Evolutionary conservation across 2,329 filamentous ascomycete genomes (phyloP).

Genomic region (Alternaria arborescens): DNA sequence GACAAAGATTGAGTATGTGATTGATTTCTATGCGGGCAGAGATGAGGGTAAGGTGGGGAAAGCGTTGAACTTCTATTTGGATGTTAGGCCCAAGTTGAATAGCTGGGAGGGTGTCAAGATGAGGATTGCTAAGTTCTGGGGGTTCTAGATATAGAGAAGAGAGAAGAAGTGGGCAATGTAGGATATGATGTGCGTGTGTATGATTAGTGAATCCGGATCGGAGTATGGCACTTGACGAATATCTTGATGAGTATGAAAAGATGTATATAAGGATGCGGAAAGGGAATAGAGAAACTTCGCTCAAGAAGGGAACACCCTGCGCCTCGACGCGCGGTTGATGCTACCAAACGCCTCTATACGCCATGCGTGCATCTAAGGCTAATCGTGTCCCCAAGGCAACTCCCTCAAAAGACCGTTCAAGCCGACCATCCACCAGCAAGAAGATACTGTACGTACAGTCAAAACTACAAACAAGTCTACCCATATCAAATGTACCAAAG

Average conservation of each 20-base stretch:
- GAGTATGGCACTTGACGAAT: neutral
- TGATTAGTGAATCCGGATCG: neutral
- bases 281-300: neutral
- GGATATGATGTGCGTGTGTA: neutral
- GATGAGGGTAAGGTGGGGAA: constrained; percentile 54
- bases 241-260: neutral
- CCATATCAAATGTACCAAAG: neutral
- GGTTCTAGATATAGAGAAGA: constrained; percentile 46
- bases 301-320: constrained; percentile 4
- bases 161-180: neutral
- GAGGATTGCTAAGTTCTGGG: constrained; percentile 60
- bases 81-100: constrained; percentile 72
- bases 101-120: constrained; percentile 68
- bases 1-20: constrained; percentile 87
- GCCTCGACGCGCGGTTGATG: neutral
- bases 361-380: constrained; percentile 15
- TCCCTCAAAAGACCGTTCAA: neutral
- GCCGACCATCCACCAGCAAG: neutral
- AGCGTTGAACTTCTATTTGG: constrained; percentile 69
- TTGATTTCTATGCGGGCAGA: constrained; percentile 93
- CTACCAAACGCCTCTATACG: constrained; percentile 9
- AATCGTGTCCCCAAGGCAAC: neutral
- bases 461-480: neutral
- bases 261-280: neutral
- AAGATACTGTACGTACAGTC: neutral